Base-by-base conservation (phyloP, 2,329 filamentous ascomycete species). In the Ophiocordyceps camponoti-rufipedis region DNA sequence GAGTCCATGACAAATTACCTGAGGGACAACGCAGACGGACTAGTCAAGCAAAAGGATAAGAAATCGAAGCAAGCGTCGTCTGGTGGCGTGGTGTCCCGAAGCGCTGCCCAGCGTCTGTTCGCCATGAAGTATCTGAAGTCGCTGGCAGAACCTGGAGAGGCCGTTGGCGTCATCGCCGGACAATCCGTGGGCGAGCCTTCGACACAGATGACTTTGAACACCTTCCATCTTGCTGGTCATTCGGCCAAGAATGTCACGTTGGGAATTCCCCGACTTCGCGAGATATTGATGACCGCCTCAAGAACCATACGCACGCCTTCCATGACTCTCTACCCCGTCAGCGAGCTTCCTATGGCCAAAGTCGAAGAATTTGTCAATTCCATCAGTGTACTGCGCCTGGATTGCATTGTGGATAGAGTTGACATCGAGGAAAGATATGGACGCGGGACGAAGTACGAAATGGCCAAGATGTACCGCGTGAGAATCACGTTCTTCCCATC, bases 151-250 rank as follows among this genome's bases (percentile, higher is more conserved):
- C 86, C 91, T 28, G 91, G 91, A 42, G 93, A 98, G 66, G 89
- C 91, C 28, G 88, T 98, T 28, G 91, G 91, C 52, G 93, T 98
- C 50, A 85, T 98, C 48, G 93, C 93, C 44, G 88, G 88, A 10
- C 91, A 98, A 64, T 96, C 89, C 31, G 80, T 98, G 40, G 91
- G 91, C 58, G 93, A 98, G 59, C 91, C 93, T 9, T 95, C 88
- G 2, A 98, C 91, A 11, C 91, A 98, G 62, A 98, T 98, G 93
- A 98, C 93, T 8, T 69, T 98, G 46, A 98, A 98, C 66, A 98
- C 93, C 28, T 98, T 98, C 76, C 91, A 98, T 74, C 85, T 98
- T 75, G 91, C 91, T 62, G 91, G 91, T 58, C 89, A 96, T 70
- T 88, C 91, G 18, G 82, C 91, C 29, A 96, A 95, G 72, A 98